Evolutionary conservation across 768 basidiomycete species (phyloP), one percentile per base, ranked within the genome.

Genomic region (Hygrocybe coccinea): DNA sequence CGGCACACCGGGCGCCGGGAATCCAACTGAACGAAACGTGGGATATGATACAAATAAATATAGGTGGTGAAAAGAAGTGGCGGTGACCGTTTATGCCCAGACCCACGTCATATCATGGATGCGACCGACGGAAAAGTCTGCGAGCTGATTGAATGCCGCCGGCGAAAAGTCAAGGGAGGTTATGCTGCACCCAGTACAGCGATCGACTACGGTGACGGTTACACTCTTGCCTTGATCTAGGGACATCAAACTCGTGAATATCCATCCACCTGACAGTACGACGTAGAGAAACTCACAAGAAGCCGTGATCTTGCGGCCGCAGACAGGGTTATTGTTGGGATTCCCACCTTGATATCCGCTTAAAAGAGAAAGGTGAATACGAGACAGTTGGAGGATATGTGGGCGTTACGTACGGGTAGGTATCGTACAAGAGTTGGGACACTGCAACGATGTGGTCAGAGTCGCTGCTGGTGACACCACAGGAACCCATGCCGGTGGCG

Each of bases 301-400:
- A 14, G 69, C 75, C 7, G 54, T 64, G 52, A 87, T 70, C 52
- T 70, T 60, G 62, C 69, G 76, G 60, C 71, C 71, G 65, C 91
- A 92, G 53, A 92, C 67, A 34, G 90, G 88, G 73, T 93, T 91
- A 54, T 59, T 63, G 68, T 91, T 92, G 24, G 89, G 86, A 74
- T 92, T 82, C 5, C 49, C 74, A 22, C 79, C 77, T 15, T 69
- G 50, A 65, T 82, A 86, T 9, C 75, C 79, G 44, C 86, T 89
- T 56, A 24, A 50, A 37, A 36, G 43, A 24, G 17, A 19, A 56
- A n/a, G 50, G 49, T 35, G 37, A 51, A 54, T 25, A 52, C 29
- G 38, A 45, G 29, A 44, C 19, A 10, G 14, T 17, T 41, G 14
- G 25, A 34, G 24, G 21, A 14, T 54, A 6, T 2, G n/a, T 29